Evolutionary conservation across 371 early-diverging fungal genomes (phyloP).

Genomic region (Syncephalastrum monosporum): DNA sequence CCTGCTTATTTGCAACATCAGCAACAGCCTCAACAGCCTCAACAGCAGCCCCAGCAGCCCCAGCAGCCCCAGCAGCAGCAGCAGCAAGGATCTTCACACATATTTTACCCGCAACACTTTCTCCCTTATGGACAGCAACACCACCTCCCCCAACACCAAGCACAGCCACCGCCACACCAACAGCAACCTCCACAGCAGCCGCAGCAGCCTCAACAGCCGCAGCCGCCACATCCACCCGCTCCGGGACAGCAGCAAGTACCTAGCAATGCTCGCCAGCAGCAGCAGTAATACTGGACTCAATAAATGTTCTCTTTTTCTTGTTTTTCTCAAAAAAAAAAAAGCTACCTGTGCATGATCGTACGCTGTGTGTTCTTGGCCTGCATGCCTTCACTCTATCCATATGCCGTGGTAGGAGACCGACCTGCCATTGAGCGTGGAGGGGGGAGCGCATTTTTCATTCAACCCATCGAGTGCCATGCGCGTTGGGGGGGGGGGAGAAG

Average conservation of each 20-base stretch:
- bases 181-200: conserved; percentile 14
- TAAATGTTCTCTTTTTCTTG: neutral
- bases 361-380: no score
- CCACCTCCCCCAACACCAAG: conserved; percentile 11
- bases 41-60: no score
- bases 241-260: no score
- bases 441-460: no score
- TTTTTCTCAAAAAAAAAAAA: no score
- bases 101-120: conserved; percentile 7
- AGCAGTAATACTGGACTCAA: conserved; percentile 17
- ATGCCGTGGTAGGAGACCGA: no score
- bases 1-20: conserved; percentile 6
- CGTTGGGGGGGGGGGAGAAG: no score
- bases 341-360: no score
- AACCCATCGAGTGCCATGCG: no score
- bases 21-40: conserved; percentile 11
- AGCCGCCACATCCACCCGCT: no score
- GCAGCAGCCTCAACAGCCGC: neutral
- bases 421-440: no score
- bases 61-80: conserved; percentile 16
- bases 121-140: conserved; percentile 16
- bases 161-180: conserved; percentile 12
- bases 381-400: no score
- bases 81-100: conserved; percentile 11
- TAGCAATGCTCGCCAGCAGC: conserved; percentile 5